These are phyloP conservation scores for Rhizoclosmatium globosum DNA, from an alignment of 192 early-diverging fungal species.

Conservation along the genomic window DNA sequence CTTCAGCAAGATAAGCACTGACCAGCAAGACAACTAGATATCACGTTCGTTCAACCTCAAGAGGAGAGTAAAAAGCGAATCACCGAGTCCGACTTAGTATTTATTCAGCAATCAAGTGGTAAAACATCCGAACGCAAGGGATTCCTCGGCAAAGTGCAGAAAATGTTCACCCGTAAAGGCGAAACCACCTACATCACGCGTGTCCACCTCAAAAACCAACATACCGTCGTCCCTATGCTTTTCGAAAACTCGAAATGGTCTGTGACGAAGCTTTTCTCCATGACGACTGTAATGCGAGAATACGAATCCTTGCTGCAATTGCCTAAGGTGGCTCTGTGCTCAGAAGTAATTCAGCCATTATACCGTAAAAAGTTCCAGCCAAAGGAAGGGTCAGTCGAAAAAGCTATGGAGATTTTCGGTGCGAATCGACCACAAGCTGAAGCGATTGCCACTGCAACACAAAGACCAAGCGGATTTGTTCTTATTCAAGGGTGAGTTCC, in stretches of 20 bases:
- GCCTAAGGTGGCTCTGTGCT: conserved; percentile 63
- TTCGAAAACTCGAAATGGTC: conserved; percentile 47
- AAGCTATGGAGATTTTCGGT: conserved; percentile 62
- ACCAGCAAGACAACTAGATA: background rate
- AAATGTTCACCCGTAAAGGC: conserved; percentile 52
- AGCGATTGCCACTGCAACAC: conserved; percentile 76
- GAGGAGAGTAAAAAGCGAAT: conserved; percentile 58
- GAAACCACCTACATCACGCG: conserved; percentile 55
- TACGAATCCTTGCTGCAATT: conserved; percentile 79
- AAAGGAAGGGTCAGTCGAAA: conserved; percentile 45
- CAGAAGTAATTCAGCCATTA: conserved; percentile 71
- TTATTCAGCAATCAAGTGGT: conserved; percentile 15
- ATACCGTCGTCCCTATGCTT: conserved; percentile 44
- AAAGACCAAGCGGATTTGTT: conserved; percentile 77
- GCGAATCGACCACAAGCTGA: conserved; percentile 94
- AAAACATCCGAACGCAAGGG: conserved; percentile 42
- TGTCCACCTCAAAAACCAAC: conserved; percentile 53
- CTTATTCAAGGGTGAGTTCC: conserved; percentile 81
- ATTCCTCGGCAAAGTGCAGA: conserved; percentile 67
- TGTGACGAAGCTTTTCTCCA: conserved; percentile 56
- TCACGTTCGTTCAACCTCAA: conserved; percentile 35
- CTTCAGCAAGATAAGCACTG: background rate
- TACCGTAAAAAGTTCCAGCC: conserved; percentile 34
- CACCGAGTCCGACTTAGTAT: conserved; percentile 21
- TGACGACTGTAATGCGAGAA: conserved; percentile 85